Evolutionary conservation across 2,329 filamentous ascomycete species (phyloP), one percentile per base, ranked within the genome.

Genomic region (Aureobasidium musti): DNA sequence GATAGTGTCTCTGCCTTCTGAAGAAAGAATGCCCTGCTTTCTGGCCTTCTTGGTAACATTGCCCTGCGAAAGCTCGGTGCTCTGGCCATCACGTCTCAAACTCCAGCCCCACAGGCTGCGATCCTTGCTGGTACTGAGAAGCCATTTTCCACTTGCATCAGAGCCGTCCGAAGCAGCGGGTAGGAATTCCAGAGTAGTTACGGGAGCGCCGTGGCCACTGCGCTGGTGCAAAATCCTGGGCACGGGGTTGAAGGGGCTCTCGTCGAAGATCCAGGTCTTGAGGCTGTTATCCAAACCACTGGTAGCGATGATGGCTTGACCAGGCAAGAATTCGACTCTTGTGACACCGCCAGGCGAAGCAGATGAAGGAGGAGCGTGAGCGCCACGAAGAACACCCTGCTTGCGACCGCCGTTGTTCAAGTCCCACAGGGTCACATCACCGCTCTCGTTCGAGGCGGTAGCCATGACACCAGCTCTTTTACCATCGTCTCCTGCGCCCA

Each of bases 81-180:
- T 97, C 78, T 99, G 96, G 1, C 92, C 93, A 76, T 99, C 95
- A 63, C 91, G 90, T 50, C 95, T 90, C 76, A 99, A 81, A 83
- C 93, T 98, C 87, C 96, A 97, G 1, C 91, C 94, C 94, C 95
- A 98, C 2, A 99, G 82, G 77, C 92, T 97, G 70, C 92, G 87
- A 74, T 99, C 96, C 72, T 88, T 86, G 67, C 92, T 93, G 71
- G 91, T 91, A 73, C 92, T 97, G 65, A 99, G 82, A 7, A 98
- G 82, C 94, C 94, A 98, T 79, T 98, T 98, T 67, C 94, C 95
- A 53, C 88, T 88, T 50, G 89, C 88, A 71, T 97, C 94, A 7
- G 92, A 87, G 19, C 93, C 94, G 72, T 98, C 94, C 47, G 95
- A 94, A 71, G 92, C 89, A 0, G 92, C 87, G 0, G 94, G 94